These are phyloP conservation scores for Pseudogymnoascus destructans DNA, from an alignment of 2,329 filamentous ascomycete genomes.

Conservation along the genomic window DNA sequence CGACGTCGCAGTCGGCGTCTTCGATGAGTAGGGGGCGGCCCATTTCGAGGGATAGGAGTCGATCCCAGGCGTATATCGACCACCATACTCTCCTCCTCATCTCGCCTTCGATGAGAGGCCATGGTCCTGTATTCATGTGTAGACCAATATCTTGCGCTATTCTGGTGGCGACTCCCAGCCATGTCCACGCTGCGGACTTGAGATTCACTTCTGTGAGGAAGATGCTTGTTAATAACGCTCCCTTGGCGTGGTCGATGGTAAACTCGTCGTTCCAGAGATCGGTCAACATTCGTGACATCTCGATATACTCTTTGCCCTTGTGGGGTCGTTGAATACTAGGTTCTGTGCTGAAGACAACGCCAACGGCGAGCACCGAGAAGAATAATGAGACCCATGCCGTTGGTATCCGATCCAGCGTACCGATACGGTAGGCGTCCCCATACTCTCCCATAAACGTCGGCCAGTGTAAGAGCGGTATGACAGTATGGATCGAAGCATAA, in stretches of 20 bases:
- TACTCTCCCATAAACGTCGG: slow-evolving; percentile 65
- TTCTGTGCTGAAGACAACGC: slow-evolving; percentile 56
- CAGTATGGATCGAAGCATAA: slow-evolving; percentile 61
- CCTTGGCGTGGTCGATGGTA: slow-evolving; percentile 60
- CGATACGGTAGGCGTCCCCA: slow-evolving; percentile 59
- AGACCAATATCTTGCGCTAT: slow-evolving; percentile 75
- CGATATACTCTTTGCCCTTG: slow-evolving; percentile 54
- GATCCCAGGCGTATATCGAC: slow-evolving; percentile 82
- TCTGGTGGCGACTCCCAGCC: slow-evolving; percentile 67
- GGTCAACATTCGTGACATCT: slow-evolving; percentile 54
- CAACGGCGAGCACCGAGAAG: slow-evolving; percentile 72
- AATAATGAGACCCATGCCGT: slow-evolving; percentile 67
- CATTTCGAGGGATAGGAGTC: slow-evolving; percentile 65
- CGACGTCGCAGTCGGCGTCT: slow-evolving; percentile 77
- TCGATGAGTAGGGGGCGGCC: slow-evolving; percentile 72
- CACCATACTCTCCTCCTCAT: slow-evolving; percentile 87
- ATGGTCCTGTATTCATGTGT: slow-evolving; percentile 60
- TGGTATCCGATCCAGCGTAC: slow-evolving; percentile 45
- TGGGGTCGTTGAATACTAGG: slow-evolving; percentile 39
- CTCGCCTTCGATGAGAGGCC: slow-evolving; percentile 66
- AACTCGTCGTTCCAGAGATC: slow-evolving; percentile 75
- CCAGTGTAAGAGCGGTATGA: slow-evolving; percentile 81
- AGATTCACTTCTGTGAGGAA: slow-evolving; percentile 78
- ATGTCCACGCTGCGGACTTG: slow-evolving; percentile 73
- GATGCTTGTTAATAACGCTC: slow-evolving; percentile 59